A percentile compares a stretch with the other conserved stretches of the same genome.
Conservation (phyloP, 1,284 basidiomycete species). For the Cryptococcus sp. region DNA sequence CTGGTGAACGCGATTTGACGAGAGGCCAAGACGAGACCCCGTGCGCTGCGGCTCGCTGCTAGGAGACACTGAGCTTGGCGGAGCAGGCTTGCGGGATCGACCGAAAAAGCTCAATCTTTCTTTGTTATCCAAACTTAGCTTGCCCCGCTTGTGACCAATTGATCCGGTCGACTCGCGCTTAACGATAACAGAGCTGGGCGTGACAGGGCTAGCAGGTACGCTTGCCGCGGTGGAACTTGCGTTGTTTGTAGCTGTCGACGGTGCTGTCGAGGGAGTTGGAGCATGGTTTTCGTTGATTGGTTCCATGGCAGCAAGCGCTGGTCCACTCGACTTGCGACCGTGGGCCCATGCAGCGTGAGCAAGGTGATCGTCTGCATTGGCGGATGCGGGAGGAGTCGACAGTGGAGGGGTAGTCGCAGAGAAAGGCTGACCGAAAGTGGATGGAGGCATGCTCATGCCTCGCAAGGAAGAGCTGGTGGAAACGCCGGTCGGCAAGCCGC, state of each 20-base stretch:
- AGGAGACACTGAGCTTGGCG: conserved; percentile 53
- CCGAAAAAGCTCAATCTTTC: conserved; percentile 67
- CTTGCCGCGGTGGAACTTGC: conserved; percentile 32
- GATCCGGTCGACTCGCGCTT: conserved; percentile 49
- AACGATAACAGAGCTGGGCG: conserved; percentile 29
- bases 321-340: conserved; percentile 40
- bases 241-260: conserved; percentile 6
- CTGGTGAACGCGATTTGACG: conserved; percentile 23
- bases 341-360: conserved; percentile 33
- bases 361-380: conserved; percentile 23
- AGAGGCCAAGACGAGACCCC: conserved; percentile 31
- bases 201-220: conserved; percentile 44
- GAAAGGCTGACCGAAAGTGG: conserved; percentile 17
- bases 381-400: conserved; percentile 23
- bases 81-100: conserved; percentile 74
- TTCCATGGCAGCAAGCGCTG: conserved; percentile 26
- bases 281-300: conserved; percentile 30
- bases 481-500: conserved; percentile 36
- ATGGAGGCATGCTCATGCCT: conserved; percentile 34
- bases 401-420: conserved; percentile 23
- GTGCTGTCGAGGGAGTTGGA: conserved; percentile 10
- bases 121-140: conserved; percentile 50
- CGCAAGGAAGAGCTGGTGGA: conserved; percentile 14
- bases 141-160: conserved; percentile 49
- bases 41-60: conserved; percentile 16